Evolutionary conservation across 2,329 filamentous ascomycete genomes (phyloP), one percentile per base, ranked within the genome.

Genomic region (Penicillium sclerotiorum): DNA sequence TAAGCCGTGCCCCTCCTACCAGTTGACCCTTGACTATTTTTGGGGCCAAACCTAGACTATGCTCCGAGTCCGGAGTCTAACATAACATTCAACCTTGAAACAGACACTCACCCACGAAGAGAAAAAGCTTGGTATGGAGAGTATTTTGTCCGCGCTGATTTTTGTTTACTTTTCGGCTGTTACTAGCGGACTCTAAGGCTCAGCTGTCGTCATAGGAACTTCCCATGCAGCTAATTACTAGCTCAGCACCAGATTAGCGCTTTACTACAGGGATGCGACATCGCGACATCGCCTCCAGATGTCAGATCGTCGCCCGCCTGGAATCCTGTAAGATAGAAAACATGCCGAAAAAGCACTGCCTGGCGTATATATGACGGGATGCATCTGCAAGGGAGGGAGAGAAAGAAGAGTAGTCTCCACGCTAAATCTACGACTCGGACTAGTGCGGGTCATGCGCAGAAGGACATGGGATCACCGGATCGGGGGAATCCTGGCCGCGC

Each of bases 221-320:
- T n/a, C 27, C 28, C 21, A 43, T 43, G 40, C 40, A 43, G 18
- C 40, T 43, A 43, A 32, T 13, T 32, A 42, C 17, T 43, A 43
- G 28, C 11, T 12, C 40, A 22, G 13, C n/a, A n/a, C 30, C 20
- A 28, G 13, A 43, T 43, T 13, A 18, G 25, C 23, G 25, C 33
- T 27, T n/a, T 47, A 47, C 40, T 36, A 47, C 45, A 36, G 40
- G 45, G 45, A 32, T 47, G 27, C 45, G 13, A 47, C 45, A 47
- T 47, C 20, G 20, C 32, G 25, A 40, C 44, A 30, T 33, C 18
- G 32, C 20, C 27, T 43, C 8, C 17, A 15, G 17, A 18, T 4
- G 25, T 17, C 18, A 18, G 40, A 33, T 33, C 18, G 40, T 43
- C 40, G 27, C 11, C 17, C 11, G 15, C 22, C 23, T 12, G 15